Conservation (phyloP, 805 yeast species). For the Candida cerambycidarum region DNA sequence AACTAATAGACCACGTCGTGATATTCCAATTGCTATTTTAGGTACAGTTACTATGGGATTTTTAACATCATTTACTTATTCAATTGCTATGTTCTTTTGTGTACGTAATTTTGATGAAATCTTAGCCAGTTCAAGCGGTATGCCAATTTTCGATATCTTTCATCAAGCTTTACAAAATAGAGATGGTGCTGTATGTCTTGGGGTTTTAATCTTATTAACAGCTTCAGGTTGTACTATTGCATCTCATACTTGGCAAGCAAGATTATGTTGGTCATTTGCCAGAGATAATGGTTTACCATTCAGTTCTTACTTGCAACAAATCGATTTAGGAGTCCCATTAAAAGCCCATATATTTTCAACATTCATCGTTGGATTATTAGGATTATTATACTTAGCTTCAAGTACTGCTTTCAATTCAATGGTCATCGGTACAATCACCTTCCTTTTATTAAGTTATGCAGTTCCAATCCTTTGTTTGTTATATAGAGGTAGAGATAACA, state of each 20-base stretch:
- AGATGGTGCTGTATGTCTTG: constrained; percentile 38
- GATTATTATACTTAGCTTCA: constrained; percentile 35
- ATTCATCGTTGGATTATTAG: constrained; percentile 34
- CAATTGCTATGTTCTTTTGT: constrained; percentile 42
- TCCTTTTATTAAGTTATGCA: constrained; percentile 35
- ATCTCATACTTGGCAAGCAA: constrained; percentile 45
- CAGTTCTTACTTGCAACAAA: constrained; percentile 36
- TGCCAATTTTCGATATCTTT: constrained; percentile 42
- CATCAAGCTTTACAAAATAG: constrained; percentile 36
- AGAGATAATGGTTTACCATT: constrained; percentile 46
- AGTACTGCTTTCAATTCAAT: constrained; percentile 42
- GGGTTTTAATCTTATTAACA: constrained; percentile 33
- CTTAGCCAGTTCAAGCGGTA: constrained; percentile 29
- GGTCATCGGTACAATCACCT: constrained; percentile 34
- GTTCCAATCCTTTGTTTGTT: constrained; percentile 37
- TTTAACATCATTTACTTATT: constrained; percentile 38
- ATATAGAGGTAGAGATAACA: constrained; percentile 36
- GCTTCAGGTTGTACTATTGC: constrained; percentile 40
- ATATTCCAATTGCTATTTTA: constrained; percentile 40
- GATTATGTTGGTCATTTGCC: constrained; percentile 44
- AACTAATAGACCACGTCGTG: constrained; percentile 35
- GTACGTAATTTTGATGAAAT: constrained; percentile 31
- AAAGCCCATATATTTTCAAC: constrained; percentile 41
- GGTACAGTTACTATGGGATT: constrained; percentile 43
- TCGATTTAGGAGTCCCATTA: constrained; percentile 39